phyloP scores from a whole-genome alignment of 352 stramenopile species.

The Chrysophaeum taylorii region DNA sequence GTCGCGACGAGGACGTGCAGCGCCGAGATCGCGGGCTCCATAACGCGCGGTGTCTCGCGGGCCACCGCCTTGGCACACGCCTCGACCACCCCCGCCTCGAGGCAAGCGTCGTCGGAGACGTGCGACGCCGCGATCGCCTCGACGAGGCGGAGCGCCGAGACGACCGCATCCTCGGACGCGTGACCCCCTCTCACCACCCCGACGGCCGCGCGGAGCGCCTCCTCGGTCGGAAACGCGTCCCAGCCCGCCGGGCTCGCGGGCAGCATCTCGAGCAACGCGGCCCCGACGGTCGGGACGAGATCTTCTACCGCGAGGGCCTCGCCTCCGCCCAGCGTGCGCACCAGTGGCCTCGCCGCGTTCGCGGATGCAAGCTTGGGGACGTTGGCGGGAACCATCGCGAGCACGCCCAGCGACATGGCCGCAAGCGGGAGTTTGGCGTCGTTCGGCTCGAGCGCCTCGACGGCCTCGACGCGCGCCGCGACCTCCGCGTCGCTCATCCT shows the following conservation, averaged over 20 bases:
- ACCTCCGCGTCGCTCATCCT: slow-evolving; percentile 16
- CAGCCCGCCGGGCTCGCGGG: not conserved
- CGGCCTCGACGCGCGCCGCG: slow-evolving; percentile 4
- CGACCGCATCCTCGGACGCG: not conserved
- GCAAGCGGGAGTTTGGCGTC: slow-evolving; percentile 13
- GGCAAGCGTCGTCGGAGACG: not conserved
- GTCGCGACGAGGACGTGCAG: not conserved
- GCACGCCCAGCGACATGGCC: slow-evolving; percentile 21
- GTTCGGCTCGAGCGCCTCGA: not conserved
- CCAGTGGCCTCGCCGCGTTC: slow-evolving; percentile 8
- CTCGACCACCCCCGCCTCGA: slow-evolving; percentile 14
- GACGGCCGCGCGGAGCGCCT: not conserved
- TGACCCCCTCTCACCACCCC: slow-evolving; percentile 2
- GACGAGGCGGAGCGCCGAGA: slow-evolving; percentile 4
- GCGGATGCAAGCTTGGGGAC: slow-evolving; percentile 12
- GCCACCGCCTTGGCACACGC: not conserved
- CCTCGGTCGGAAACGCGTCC: not conserved
- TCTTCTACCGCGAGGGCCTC: not conserved
- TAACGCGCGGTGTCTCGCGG: not conserved
- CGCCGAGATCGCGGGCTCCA: not conserved
- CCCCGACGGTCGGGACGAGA: not conserved
- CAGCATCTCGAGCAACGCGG: slow-evolving; percentile 12
- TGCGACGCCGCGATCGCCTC: not conserved
- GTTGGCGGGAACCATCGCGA: slow-evolving; percentile 20
- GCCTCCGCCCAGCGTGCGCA: slow-evolving; percentile 2